A percentile compares a stretch with the other conserved stretches of the same genome.
These are phyloP conservation scores for Boletus vinaceobasis DNA, from an alignment of 768 basidiomycete species.

Conservation along the genomic window DNA sequence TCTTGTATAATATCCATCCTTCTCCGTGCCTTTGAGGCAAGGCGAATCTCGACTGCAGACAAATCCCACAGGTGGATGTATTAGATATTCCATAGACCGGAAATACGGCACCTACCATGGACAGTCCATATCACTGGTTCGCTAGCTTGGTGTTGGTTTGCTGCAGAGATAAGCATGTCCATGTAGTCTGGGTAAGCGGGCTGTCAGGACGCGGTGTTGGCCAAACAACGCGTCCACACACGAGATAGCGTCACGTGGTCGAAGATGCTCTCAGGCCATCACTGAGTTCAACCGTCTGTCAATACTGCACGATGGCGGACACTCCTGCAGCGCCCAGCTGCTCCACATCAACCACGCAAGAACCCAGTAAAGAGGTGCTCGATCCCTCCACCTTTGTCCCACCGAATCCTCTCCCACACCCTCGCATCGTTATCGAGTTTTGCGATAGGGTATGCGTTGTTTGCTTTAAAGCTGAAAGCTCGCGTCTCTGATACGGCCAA, in stretches of 20 bases:
- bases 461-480: not conserved
- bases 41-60: conserved; percentile 75
- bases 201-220: conserved; percentile 13
- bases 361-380: conserved; percentile 23
- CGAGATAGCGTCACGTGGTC: conserved; percentile 33
- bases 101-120: conserved; percentile 46
- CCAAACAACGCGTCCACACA: conserved; percentile 53
- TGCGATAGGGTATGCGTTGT: conserved; percentile 72
- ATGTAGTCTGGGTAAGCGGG: conserved; percentile 7
- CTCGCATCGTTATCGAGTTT: conserved; percentile 83
- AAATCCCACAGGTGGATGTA: not conserved
- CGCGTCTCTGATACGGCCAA: conserved; percentile 4
- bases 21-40: conserved; percentile 62
- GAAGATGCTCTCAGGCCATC: not conserved
- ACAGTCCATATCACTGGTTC: conserved; percentile 53
- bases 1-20: conserved; percentile 74
- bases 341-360: conserved; percentile 8
- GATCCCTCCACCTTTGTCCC: conserved; percentile 56
- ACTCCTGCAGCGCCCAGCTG: conserved; percentile 1
- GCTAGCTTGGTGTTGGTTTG: not conserved
- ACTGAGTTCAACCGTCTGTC: not conserved
- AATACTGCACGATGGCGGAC: conserved; percentile 24
- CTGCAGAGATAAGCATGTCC: conserved; percentile 3
- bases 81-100: not conserved
- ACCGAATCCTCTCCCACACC: conserved; percentile 44